Percentiles rank a stretch among this genome's conserved stretches.
These are phyloP conservation scores for Chlorociboria aeruginascens DNA, from an alignment of 495 filamentous ascomycete species.

Conservation along the genomic window DNA sequence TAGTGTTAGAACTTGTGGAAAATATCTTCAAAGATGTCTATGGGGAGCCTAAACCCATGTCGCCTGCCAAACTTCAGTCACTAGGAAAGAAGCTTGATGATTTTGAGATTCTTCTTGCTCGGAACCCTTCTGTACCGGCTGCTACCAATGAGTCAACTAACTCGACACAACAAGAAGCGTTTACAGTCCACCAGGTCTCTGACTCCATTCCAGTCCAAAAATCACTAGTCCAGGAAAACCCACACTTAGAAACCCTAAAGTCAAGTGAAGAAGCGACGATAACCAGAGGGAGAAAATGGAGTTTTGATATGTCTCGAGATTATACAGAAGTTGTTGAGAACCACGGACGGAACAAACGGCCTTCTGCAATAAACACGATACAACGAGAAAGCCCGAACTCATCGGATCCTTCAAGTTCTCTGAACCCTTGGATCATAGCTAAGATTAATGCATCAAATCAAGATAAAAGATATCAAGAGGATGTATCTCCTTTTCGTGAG, in stretches of 20 bases:
- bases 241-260: background rate
- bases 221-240: background rate
- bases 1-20: conserved; percentile 31
- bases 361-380: background rate
- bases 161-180: background rate
- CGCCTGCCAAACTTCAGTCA: background rate
- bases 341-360: conserved; percentile 7
- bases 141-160: background rate
- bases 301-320: conserved; percentile 27
- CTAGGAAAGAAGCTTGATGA: background rate
- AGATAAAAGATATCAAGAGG: background rate
- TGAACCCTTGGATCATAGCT: conserved; percentile 50
- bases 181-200: background rate
- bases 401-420: conserved; percentile 12
- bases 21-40: conserved; percentile 32
- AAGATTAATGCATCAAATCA: conserved; percentile 37
- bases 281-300: conserved; percentile 16
- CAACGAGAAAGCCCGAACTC: background rate
- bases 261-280: background rate
- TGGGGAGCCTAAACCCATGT: conserved; percentile 1
- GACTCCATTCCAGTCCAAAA: background rate
- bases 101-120: conserved; percentile 12
- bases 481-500: background rate
- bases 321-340: conserved; percentile 18
- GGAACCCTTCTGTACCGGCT: background rate